Evolutionary conservation across 306 rosid species (phyloP).

Genomic region (Fagus crenata): DNA sequence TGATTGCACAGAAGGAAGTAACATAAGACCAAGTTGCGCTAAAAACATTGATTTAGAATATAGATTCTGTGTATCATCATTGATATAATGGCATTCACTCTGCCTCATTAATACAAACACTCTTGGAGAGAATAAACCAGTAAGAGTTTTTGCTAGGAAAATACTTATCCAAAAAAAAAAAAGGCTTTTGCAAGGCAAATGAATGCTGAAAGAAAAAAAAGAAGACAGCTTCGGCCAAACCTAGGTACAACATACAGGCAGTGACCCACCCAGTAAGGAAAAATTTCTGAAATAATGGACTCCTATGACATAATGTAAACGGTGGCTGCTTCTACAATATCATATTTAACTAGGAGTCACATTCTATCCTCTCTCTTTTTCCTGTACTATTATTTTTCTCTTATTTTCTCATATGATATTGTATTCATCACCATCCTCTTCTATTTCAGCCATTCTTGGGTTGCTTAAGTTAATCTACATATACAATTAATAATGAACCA

Average conservation of each 20-base stretch:
- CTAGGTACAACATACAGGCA: neutral
- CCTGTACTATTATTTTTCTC: neutral
- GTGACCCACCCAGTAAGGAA: neutral
- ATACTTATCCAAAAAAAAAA: no score
- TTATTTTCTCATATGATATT: neutral
- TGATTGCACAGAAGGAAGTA: slow-evolving; percentile 5
- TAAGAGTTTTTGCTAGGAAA: neutral
- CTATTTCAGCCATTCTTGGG: neutral
- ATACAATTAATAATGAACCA: neutral
- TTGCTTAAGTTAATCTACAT: slow-evolving; percentile 3
- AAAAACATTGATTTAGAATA: no score
- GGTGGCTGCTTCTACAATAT: slow-evolving; percentile 1
- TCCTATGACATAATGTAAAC: neutral
- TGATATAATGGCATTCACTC: neutral
- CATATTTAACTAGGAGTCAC: neutral
- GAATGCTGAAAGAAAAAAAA: neutral
- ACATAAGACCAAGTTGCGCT: neutral
- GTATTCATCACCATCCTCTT: neutral
- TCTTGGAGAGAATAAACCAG: neutral
- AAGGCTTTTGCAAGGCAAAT: neutral
- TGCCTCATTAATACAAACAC: neutral
- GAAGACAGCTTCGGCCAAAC: neutral
- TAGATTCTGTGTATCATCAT: neutral
- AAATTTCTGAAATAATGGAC: neutral
- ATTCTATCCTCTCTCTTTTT: slow-evolving; percentile 3